phyloP scores from a whole-genome alignment of 768 basidiomycete genomes.

The Paxillus rubicundulus region DNA sequence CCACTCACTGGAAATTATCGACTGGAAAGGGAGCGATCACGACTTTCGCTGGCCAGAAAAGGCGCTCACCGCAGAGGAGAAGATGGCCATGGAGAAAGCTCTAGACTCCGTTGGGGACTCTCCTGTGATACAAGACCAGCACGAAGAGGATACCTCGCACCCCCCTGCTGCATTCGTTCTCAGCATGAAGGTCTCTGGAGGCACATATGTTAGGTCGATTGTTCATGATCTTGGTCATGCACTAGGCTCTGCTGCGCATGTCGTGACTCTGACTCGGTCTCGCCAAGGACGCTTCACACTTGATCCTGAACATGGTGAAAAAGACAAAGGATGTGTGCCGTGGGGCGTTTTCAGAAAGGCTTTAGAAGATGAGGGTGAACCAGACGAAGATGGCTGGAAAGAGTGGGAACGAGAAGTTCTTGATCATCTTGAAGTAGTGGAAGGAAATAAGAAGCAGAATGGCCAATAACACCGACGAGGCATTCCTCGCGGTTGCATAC shows the following conservation, averaged over 20 bases:
- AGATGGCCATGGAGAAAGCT: slow-evolving; percentile 63
- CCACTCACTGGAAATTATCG: slow-evolving; percentile 72
- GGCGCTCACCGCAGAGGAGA: slow-evolving; percentile 64
- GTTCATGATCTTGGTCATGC: slow-evolving; percentile 89
- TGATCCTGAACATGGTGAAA: slow-evolving; percentile 42
- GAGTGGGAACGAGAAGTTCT: slow-evolving; percentile 86
- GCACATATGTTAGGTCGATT: slow-evolving; percentile 95
- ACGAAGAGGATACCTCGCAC: slow-evolving; percentile 33
- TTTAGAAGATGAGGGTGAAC: slow-evolving; percentile 46
- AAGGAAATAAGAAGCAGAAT: slow-evolving; percentile 20
- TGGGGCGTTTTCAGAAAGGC: slow-evolving; percentile 75
- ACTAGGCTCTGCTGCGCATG: slow-evolving; percentile 87
- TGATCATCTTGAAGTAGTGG: slow-evolving; percentile 59
- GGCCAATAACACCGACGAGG: background rate
- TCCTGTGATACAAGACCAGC: slow-evolving; percentile 33
- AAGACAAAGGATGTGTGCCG: slow-evolving; percentile 62
- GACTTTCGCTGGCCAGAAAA: slow-evolving; percentile 73
- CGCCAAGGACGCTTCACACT: slow-evolving; percentile 81
- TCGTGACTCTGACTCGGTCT: slow-evolving; percentile 86
- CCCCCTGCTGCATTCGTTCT: slow-evolving; percentile 79
- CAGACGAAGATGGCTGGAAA: slow-evolving; percentile 63
- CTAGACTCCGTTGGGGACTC: slow-evolving; percentile 48
- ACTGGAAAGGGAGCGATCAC: slow-evolving; percentile 80
- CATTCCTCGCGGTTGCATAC: background rate
- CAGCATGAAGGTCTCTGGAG: slow-evolving; percentile 91